These are phyloP conservation scores for Protomyces inouyei DNA, from an alignment of 1,139 yeast genomes.

Conservation along the genomic window DNA sequence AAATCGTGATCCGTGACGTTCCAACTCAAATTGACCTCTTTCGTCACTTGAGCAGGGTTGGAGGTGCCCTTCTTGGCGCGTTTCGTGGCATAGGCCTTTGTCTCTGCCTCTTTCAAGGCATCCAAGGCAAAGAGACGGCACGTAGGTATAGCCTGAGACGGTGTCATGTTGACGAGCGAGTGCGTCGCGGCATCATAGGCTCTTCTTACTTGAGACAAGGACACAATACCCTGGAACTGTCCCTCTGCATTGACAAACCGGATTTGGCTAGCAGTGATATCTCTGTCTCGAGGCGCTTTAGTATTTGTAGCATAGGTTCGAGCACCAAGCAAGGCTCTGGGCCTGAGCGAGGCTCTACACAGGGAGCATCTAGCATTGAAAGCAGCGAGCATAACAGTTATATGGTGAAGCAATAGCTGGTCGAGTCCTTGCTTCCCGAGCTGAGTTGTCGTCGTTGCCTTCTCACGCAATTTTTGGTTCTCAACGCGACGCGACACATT, in stretches of 20 bases:
- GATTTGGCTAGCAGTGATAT: constrained; percentile 4
- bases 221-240: not conserved
- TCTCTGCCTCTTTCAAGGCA: constrained; percentile 6
- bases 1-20: constrained; percentile 19
- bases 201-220: constrained; percentile 5
- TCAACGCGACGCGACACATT: too few species aligned
- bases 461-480: too few species aligned
- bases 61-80: constrained; percentile 2
- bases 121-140: constrained; percentile 16
- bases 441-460: too few species aligned
- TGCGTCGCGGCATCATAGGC: constrained; percentile 15
- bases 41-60: constrained; percentile 2
- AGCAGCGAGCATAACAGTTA: not conserved
- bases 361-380: not conserved
- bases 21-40: constrained; percentile 16
- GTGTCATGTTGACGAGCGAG: constrained; percentile 20
- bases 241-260: constrained; percentile 13
- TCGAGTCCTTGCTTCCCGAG: too few species aligned
- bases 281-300: constrained; percentile 20
- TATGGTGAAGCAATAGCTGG: too few species aligned
- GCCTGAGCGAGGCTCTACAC: not conserved
- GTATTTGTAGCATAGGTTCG: constrained; percentile 5
- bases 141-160: constrained; percentile 18
- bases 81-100: constrained; percentile 7
- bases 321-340: not conserved